These are phyloP conservation scores for Oenanthe sinensis DNA, from an alignment of 129 eudicot species.

Conservation along the genomic window DNA sequence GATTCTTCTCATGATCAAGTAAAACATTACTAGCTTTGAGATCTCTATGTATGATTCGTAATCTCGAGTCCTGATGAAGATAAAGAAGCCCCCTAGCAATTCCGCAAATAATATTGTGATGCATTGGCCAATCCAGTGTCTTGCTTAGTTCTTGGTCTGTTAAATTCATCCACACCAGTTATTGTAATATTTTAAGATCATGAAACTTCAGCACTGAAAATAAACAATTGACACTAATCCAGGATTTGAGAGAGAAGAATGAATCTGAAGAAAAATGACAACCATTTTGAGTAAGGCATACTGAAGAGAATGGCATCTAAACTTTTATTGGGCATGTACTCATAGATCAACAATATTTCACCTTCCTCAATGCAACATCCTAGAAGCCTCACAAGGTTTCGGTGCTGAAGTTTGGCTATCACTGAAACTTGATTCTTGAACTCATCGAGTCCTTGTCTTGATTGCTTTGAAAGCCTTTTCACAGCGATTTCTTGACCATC, in stretches of 20 bases:
- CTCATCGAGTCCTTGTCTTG: slow-evolving; percentile 24
- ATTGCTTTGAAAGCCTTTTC: slow-evolving; percentile 18
- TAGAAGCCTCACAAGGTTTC: slow-evolving; percentile 31
- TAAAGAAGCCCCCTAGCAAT: slow-evolving; percentile 34
- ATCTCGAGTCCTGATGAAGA: slow-evolving; percentile 32
- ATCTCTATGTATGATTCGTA: slow-evolving; percentile 28
- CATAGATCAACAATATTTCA: slow-evolving; percentile 28
- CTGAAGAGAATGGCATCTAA: slow-evolving; percentile 22
- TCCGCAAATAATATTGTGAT: slow-evolving; percentile 21
- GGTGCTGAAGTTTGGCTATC: slow-evolving; percentile 29
- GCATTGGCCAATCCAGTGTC: slow-evolving; percentile 20
- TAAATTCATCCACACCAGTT: neutral
- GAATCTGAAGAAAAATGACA: neutral
- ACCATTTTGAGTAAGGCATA: neutral
- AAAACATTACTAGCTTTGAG: slow-evolving; percentile 24
- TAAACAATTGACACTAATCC: neutral
- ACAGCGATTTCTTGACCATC: slow-evolving; percentile 24
- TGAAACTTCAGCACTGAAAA: neutral
- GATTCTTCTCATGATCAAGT: slow-evolving; percentile 28
- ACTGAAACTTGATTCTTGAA: slow-evolving; percentile 30
- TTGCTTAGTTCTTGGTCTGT: slow-evolving; percentile 19
- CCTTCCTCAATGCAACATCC: slow-evolving; percentile 27
- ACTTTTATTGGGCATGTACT: slow-evolving; percentile 28
- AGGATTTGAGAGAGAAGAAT: neutral
- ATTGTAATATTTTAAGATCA: neutral